These are phyloP conservation scores for Fusarium ramigenum DNA, from an alignment of 2,329 filamentous ascomycete species.

Conservation along the genomic window DNA sequence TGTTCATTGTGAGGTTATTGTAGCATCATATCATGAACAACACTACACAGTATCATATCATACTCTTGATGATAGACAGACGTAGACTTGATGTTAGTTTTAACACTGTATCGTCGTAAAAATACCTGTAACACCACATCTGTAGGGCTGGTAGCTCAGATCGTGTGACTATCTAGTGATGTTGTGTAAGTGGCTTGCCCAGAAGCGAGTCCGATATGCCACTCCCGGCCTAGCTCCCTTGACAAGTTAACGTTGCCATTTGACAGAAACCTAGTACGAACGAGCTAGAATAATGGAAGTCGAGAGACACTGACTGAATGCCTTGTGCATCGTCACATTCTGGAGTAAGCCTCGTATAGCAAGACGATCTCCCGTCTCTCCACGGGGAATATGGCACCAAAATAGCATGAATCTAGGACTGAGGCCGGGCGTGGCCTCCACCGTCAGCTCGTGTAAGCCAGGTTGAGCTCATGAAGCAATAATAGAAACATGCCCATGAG, in stretches of 20 bases:
- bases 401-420: slow-evolving; percentile 11
- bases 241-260: slow-evolving; percentile 19
- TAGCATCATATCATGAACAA: neutral
- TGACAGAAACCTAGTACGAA: neutral
- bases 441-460: slow-evolving; percentile 22
- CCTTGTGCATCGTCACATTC: neutral
- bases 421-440: neutral
- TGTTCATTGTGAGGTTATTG: neutral
- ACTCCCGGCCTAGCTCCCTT: neutral
- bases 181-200: slow-evolving; percentile 21
- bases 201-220: neutral
- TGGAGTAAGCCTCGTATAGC: slow-evolving; percentile 17
- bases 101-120: neutral
- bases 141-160: slow-evolving; percentile 25
- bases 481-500: slow-evolving; percentile 10
- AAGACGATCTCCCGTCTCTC: neutral
- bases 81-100: rapidly evolving
- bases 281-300: neutral
- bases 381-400: neutral
- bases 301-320: neutral
- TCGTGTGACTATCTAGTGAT: slow-evolving; percentile 22
- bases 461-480: neutral
- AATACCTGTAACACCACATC: neutral
- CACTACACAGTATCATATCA: neutral
- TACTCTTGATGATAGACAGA: neutral